Conservation (phyloP, 2,329 filamentous ascomycete genomes). For the Aaosphaeria pasadenensis region DNA sequence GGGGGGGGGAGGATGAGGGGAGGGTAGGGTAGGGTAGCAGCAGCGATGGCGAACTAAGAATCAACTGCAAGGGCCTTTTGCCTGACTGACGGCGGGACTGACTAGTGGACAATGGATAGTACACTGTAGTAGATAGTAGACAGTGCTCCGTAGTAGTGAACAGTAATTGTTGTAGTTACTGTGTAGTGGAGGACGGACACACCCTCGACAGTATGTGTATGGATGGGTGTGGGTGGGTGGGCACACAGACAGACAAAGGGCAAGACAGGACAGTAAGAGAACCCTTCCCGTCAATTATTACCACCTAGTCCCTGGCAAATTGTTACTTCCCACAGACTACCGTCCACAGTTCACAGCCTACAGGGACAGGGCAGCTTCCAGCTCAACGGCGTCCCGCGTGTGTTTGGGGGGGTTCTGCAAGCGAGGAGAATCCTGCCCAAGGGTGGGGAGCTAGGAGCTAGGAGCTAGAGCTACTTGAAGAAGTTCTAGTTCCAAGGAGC, state of each 20-base stretch:
- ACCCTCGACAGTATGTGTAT: background rate
- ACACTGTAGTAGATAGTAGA: no score
- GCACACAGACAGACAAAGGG: background rate
- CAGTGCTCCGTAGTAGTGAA: no score
- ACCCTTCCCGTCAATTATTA: slow-evolving; percentile 12
- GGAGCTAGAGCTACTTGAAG: background rate
- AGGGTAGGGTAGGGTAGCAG: no score
- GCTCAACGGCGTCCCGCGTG: slow-evolving; percentile 21
- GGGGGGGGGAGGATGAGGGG: no score
- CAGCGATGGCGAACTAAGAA: no score
- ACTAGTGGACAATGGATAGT: background rate
- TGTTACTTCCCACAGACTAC: slow-evolving; percentile 16
- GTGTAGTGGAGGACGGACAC: slow-evolving; percentile 10
- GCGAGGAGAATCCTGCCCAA: slow-evolving; percentile 15
- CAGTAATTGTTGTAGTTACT: no score
- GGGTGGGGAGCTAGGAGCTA: background rate
- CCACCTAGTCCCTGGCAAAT: no score
- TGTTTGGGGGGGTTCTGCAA: slow-evolving; percentile 16
- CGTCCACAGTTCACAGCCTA: slow-evolving; percentile 13
- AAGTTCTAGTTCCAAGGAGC: no score
- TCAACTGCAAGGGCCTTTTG: no score
- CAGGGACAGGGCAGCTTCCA: slow-evolving; percentile 20
- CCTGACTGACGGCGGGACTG: no score
- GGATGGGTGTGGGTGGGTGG: background rate
- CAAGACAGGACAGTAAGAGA: background rate